Percentiles rank a stretch among this genome's conserved stretches.
phyloP scores from a whole-genome alignment of 163 green algal species.

The Trebouxia gelatinosa region DNA sequence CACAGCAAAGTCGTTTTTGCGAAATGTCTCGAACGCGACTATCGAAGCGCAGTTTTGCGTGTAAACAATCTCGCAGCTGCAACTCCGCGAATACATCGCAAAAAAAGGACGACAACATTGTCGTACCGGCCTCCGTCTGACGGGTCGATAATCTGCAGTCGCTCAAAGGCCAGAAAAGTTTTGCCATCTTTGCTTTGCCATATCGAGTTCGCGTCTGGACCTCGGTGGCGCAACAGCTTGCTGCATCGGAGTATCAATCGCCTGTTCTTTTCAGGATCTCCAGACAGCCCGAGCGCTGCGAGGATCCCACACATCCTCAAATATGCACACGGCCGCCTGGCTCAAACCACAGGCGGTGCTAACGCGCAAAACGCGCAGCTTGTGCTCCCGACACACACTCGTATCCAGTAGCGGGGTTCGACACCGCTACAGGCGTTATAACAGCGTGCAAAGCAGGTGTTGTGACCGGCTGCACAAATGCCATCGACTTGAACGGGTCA shows the following conservation, averaged over 20 bases:
- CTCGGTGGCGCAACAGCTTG: constrained; percentile 73
- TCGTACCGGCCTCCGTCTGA: constrained; percentile 67
- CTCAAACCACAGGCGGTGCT: background rate
- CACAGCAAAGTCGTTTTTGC: constrained; percentile 15
- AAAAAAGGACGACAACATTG: background rate
- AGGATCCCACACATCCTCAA: constrained; percentile 90
- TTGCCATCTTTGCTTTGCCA: constrained; percentile 65
- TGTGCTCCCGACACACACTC: background rate
- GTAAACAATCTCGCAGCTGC: background rate
- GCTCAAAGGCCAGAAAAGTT: constrained; percentile 92
- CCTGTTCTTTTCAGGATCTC: constrained; percentile 54
- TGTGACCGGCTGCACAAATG: too few species aligned
- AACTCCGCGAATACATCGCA: background rate
- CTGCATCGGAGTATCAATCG: constrained; percentile 60
- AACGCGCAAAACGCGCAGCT: background rate
- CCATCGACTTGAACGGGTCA: too few species aligned
- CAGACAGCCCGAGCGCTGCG: constrained; percentile 61
- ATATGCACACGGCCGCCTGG: background rate
- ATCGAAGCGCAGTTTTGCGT: background rate
- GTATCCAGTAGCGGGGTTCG: background rate
- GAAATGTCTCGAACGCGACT: constrained; percentile 38
- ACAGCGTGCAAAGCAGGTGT: too few species aligned
- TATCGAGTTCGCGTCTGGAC: constrained; percentile 63
- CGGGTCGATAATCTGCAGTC: constrained; percentile 96
- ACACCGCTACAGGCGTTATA: too few species aligned